phyloP scores from a whole-genome alignment of 345 rosid species.

The Eucalyptus cloeziana region DNA sequence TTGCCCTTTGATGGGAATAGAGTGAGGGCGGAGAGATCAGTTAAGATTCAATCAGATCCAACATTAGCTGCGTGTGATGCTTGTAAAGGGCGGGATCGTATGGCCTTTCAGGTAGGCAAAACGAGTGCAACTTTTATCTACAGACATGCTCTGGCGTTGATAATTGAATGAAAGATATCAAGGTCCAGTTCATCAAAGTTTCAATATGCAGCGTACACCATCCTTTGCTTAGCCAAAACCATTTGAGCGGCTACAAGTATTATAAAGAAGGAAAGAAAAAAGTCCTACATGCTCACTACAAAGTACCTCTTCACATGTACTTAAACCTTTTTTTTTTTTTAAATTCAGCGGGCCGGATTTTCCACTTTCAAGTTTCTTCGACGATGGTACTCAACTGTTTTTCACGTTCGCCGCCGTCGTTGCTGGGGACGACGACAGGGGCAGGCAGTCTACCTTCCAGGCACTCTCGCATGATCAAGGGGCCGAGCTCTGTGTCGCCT shows the following conservation, averaged over 20 bases:
- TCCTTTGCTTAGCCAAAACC: neutral
- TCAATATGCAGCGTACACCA: neutral
- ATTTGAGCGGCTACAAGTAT: neutral
- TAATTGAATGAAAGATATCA: neutral
- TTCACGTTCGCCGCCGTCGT: neutral
- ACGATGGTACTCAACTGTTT: neutral
- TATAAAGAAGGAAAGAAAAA: neutral
- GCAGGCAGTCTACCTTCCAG: neutral
- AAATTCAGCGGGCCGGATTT: neutral
- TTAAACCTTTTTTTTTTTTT: rapidly evolving
- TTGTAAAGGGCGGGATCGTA: neutral
- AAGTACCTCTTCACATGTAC: neutral
- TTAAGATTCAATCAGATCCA: neutral
- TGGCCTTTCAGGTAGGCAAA: neutral
- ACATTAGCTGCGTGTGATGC: neutral
- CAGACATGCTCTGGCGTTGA: neutral
- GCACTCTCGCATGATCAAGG: neutral
- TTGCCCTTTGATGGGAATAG: neutral
- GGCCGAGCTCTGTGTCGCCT: neutral
- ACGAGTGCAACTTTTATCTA: neutral
- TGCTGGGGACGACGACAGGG: neutral
- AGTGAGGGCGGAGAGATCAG: neutral
- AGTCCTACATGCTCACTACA: neutral
- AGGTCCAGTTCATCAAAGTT: neutral
- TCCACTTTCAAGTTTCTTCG: neutral